These are phyloP conservation scores for Scheffersomyces titani DNA, from an alignment of 1,139 yeast species.

Conservation along the genomic window DNA sequence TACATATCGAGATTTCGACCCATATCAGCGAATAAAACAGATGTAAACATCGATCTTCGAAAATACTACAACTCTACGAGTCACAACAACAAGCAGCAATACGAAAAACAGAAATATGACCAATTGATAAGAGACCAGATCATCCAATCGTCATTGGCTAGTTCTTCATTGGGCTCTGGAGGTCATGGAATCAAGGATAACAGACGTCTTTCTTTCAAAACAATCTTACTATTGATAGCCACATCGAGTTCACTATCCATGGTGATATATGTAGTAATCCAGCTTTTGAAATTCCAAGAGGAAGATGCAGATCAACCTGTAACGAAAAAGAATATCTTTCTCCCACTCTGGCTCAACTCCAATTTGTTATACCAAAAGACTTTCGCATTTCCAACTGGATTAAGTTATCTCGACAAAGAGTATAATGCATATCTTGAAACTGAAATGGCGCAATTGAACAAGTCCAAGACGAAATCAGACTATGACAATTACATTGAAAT, in stretches of 20 bases:
- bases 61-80: neutral
- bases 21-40: neutral
- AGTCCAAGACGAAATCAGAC: constrained; percentile 4
- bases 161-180: constrained; percentile 8
- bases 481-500: constrained; percentile 13
- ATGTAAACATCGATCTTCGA: neutral
- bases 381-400: constrained; percentile 24
- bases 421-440: constrained; percentile 14
- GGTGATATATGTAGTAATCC: constrained; percentile 23
- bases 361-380: constrained; percentile 23
- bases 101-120: constrained; percentile 14
- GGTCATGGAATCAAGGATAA: constrained; percentile 4
- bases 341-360: constrained; percentile 36
- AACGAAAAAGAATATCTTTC: constrained; percentile 16
- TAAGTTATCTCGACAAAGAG: constrained; percentile 28
- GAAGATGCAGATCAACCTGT: constrained; percentile 7
- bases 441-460: constrained; percentile 15
- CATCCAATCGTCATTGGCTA: constrained; percentile 9
- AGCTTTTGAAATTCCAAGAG: constrained; percentile 17
- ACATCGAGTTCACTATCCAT: constrained; percentile 27
- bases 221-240: constrained; percentile 22
- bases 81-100: constrained; percentile 3
- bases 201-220: constrained; percentile 19
- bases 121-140: constrained; percentile 12
- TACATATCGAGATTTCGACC: neutral